phyloP scores from a whole-genome alignment of 2,329 filamentous ascomycete species.

The Alternaria panax region DNA sequence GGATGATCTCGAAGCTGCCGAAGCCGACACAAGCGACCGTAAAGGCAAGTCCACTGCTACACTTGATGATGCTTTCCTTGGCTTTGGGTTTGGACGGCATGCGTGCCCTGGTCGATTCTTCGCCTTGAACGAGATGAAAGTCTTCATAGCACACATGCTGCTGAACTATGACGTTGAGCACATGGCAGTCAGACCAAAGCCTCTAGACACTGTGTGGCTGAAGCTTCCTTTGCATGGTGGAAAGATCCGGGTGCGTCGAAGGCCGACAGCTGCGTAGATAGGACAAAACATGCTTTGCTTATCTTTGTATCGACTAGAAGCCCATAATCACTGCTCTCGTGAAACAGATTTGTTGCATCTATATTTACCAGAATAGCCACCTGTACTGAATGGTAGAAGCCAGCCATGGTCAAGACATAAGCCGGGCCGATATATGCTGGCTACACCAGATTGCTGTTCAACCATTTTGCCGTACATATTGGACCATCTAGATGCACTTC shows the following conservation, averaged over 20 bases:
- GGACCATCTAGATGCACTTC: too few relatives aligned
- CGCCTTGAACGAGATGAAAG: conserved; percentile 27
- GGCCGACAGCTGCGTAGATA: conserved; percentile 1
- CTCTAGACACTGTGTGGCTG: conserved; percentile 21
- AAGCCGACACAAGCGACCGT: conserved; percentile 1
- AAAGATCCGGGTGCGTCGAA: conserved; percentile 10
- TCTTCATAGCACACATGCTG: conserved; percentile 27
- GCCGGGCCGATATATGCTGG: not conserved
- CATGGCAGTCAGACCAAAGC: conserved; percentile 19
- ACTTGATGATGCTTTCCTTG: conserved; percentile 25
- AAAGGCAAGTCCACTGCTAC: conserved; percentile 28
- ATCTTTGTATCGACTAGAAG: not conserved
- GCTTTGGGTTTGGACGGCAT: conserved; percentile 24
- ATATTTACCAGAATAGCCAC: not conserved
- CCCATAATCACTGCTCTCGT: not conserved
- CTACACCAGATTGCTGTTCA: too few relatives aligned
- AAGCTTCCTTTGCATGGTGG: conserved; percentile 20
- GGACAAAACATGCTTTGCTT: not conserved
- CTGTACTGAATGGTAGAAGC: not conserved
- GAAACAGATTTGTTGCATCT: not conserved
- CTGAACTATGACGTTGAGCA: conserved; percentile 24
- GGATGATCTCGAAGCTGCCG: conserved; percentile 18
- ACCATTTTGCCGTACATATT: too few relatives aligned
- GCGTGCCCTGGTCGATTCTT: conserved; percentile 26
- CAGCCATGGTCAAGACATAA: not conserved